Percentiles rank a stretch among this genome's conserved stretches.
Conservation (phyloP, 2,329 filamentous ascomycete species). For the Gnomoniopsis sp. region DNA sequence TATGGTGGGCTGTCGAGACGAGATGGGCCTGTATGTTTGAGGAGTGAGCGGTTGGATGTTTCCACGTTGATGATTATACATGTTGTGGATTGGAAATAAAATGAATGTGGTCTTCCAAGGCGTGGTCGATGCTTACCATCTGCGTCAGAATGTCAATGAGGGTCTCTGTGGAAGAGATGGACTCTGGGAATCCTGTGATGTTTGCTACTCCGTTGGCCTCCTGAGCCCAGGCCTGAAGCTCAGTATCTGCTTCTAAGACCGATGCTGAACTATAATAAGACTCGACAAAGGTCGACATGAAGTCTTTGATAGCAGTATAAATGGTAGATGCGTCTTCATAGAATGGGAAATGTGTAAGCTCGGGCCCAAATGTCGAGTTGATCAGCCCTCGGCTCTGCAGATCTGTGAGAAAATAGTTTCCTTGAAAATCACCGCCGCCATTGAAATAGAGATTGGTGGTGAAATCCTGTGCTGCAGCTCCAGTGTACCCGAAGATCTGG, state of each 20-base stretch:
- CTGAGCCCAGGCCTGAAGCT: constrained; percentile 41
- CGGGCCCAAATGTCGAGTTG: constrained; percentile 30
- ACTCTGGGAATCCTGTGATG: constrained; percentile 37
- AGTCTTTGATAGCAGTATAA: constrained; percentile 31
- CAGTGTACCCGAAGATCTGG: constrained; percentile 30
- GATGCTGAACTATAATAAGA: constrained; percentile 38
- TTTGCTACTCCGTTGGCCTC: constrained; percentile 36
- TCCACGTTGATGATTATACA: not conserved
- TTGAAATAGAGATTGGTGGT: constrained; percentile 26
- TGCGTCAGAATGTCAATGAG: constrained; percentile 41
- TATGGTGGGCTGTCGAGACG: constrained; percentile 35
- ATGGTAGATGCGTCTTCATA: constrained; percentile 39
- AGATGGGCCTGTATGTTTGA: constrained; percentile 28
- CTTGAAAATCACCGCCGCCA: constrained; percentile 30
- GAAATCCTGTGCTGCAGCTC: constrained; percentile 26
- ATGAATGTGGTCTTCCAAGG: not conserved
- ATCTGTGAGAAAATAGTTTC: constrained; percentile 36
- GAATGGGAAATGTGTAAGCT: constrained; percentile 40
- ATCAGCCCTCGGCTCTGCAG: constrained; percentile 39
- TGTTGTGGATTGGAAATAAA: not conserved
- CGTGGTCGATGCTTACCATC: constrained; percentile 11
- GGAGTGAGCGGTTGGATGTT: too few relatives aligned
- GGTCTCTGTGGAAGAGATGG: constrained; percentile 21
- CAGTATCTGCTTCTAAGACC: constrained; percentile 32
- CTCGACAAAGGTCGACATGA: constrained; percentile 38